Evolutionary conservation across 2,329 filamentous ascomycete genomes (phyloP), one percentile per base, ranked within the genome.

Genomic region (Periconia sp.): DNA sequence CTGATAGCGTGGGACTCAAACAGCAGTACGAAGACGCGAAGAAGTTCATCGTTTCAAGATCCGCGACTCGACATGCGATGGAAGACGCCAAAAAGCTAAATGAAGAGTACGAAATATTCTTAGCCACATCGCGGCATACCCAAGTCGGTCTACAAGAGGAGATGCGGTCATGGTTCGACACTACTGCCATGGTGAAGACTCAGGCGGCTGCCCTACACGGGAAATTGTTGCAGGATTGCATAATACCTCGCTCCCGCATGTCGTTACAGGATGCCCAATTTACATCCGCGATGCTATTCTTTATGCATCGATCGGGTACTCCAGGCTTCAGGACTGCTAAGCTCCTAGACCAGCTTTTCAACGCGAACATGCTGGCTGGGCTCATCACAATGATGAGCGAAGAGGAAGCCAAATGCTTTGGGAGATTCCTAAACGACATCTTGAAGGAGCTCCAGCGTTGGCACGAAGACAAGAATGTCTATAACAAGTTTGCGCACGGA

Each of bases 391-490:
- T 87, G 34, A 95, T 88, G 65, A 95, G 92, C 0, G 86, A 92
- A 17, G 86, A 90, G 41, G 95, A 99, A 70, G 89, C 91, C 0
- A 89, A 96, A 66, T 90, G 95, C 55, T 76, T 99, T n/a, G 94
- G 91, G 10, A 88, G 89, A 17, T 97, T 99, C 69, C 73, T 99
- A 40, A 89, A 87, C 61, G 85, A 92, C 48, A 77, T 94, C 2
- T 74, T 99, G 9, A 82, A 85, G 46, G 90, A 96, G 54, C 78
- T 99, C 13, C 81, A 85, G 6, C 77, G 79, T 37, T 99, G 95
- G 94, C 94, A 97, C 69, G 81, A 82, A 17, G 86, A 90, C 64
- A 86, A 87, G 59, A 70, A 76, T 5, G 73, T 54, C 5, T 99
- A 94, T 66, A 89, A 95, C 64, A 89, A 87, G 61, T 88, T 95